These are phyloP conservation scores for Tolypocladium guangdongense DNA, from an alignment of 2,329 filamentous ascomycete genomes.

Conservation along the genomic window DNA sequence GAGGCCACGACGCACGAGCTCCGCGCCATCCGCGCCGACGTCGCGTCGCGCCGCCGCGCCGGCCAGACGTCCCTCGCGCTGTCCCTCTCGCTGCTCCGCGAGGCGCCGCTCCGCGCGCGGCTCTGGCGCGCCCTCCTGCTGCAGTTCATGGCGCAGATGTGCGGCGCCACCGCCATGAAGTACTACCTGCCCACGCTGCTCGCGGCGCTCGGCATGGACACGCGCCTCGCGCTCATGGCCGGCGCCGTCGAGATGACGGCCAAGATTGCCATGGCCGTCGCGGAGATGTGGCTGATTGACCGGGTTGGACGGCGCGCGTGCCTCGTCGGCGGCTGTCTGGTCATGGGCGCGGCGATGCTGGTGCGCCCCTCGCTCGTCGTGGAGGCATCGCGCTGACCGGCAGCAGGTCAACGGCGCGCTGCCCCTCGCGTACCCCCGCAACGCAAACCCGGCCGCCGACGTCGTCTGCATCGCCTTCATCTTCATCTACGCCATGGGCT, in stretches of 20 bases:
- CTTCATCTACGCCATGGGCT: conserved; percentile 47
- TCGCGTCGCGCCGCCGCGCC: conserved; percentile 23
- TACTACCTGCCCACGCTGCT: conserved; percentile 48
- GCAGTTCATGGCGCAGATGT: conserved; percentile 51
- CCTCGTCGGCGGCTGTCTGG: conserved; percentile 33
- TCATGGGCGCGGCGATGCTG: conserved; percentile 43
- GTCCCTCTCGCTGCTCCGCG: conserved; percentile 33
- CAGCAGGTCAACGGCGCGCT: conserved; percentile 41
- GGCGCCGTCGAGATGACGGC: conserved; percentile 45
- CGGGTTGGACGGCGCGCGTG: conserved; percentile 36
- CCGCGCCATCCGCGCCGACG: conserved; percentile 32
- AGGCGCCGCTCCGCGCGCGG: conserved; percentile 35
- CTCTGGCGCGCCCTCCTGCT: conserved; percentile 46
- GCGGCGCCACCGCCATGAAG: conserved; percentile 48
- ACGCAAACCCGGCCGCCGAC: conserved; percentile 35
- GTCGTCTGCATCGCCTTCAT: conserved; percentile 42
- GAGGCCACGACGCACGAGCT: conserved; percentile 31
- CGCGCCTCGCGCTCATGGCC: conserved; percentile 37
- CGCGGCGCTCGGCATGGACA: conserved; percentile 35
- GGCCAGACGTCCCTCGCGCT: conserved; percentile 8
- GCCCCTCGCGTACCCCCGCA: conserved; percentile 38
- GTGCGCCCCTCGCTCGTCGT: conserved; percentile 20
- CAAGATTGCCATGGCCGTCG: conserved; percentile 43
- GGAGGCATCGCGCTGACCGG: background rate
- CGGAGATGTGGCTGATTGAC: conserved; percentile 48